phyloP scores from a whole-genome alignment of 2,329 filamentous ascomycete species.

The Exophiala oligosperma region DNA sequence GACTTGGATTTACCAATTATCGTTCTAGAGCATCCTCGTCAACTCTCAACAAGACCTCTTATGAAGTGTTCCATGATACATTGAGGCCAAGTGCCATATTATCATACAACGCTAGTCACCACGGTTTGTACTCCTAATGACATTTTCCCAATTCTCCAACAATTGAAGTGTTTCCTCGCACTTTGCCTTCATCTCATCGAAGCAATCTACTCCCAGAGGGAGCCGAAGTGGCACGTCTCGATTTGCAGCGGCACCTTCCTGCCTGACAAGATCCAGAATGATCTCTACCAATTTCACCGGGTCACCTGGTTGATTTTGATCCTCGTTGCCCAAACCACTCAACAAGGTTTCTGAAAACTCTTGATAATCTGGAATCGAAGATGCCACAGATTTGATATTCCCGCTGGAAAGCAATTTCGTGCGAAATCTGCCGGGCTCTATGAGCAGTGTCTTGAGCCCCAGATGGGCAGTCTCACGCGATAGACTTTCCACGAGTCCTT shows the following conservation, averaged over 20 bases:
- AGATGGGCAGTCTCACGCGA: constrained; percentile 34
- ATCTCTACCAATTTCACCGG: constrained; percentile 54
- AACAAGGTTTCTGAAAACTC: background rate
- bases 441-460: constrained; percentile 35
- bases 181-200: constrained; percentile 45
- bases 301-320: constrained; percentile 53
- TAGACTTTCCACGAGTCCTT: constrained; percentile 25
- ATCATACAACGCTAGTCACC: background rate
- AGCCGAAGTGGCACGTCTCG: constrained; percentile 55
- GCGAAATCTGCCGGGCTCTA: constrained; percentile 36
- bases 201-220: constrained; percentile 54
- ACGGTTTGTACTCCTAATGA: constrained; percentile 38
- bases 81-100: too few relatives aligned
- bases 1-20: background rate
- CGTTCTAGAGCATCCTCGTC: too few relatives aligned
- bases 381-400: constrained; percentile 2
- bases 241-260: constrained; percentile 50
- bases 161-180: constrained; percentile 44
- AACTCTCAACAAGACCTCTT: too few relatives aligned
- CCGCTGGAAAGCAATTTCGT: constrained; percentile 14
- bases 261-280: constrained; percentile 57
- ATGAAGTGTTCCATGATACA: too few relatives aligned
- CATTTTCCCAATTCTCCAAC: constrained; percentile 53
- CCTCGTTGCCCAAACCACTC: constrained; percentile 35
- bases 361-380: constrained; percentile 8